Base-by-base conservation (phyloP, 345 rosid genomes). In the Salix brachista region DNA sequence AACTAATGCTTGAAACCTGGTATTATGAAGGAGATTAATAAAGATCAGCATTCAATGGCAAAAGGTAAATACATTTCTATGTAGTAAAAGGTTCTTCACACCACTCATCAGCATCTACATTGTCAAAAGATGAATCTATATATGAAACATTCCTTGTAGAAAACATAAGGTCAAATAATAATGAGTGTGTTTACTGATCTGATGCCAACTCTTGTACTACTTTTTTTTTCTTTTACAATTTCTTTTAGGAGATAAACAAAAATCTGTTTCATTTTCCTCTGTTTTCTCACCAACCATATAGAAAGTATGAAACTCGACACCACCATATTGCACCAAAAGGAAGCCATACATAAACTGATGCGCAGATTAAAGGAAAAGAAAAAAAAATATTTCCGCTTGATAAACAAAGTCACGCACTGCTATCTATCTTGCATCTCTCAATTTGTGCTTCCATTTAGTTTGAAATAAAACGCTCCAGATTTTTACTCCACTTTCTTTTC, bases 1-100 rank as follows among this genome's bases (percentile, higher is more conserved):
- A 84, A 54, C 83, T 81, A 82, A 83, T 81, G 80, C 80, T 69
- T 1, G 91, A 76, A 19, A 71, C 89, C 91, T 88, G 87, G 71
- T 58, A 28, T 28, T 78, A 25, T 25, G 19, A 71, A n/a, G 26
- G 19, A 65, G 65, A 17, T 21, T 2, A 32, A 23, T 28, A 25
- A 13, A 28, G 9, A 36, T 42, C 5, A 25, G 28, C 44, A 3
- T 26, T 9, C 3, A 16, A 25, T 44, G 30, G 36, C 37, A 46
- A 44, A 70, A 32, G 23, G 16, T 58, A 68, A 5, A 64, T 25
- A 28, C 26, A 44, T 2, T n/a, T 65, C 39, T 16, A 36, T 16
- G 12, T 7, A 8, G 64, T 48, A 7, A 67, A 0, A 66, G 68
- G 17, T 6, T 41, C 50, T 6, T 37, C 46, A 41, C 68, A 11